Conservation (phyloP, 495 filamentous ascomycete genomes). For the Neurospora sp. region DNA sequence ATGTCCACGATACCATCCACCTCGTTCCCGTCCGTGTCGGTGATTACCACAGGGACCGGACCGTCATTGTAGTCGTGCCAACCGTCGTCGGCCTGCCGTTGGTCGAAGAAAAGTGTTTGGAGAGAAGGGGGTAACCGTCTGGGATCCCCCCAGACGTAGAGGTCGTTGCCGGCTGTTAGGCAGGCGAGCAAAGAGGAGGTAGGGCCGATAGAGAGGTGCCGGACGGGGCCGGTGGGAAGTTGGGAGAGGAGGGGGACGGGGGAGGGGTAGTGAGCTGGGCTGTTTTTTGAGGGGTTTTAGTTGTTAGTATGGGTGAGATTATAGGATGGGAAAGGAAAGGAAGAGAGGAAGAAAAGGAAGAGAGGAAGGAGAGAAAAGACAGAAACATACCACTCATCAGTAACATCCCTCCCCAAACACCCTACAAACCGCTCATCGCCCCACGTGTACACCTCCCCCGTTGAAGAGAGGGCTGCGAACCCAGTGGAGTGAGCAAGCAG, state of each 20-base stretch:
- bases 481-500: slow-evolving; percentile 40
- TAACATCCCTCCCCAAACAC: slow-evolving; percentile 36
- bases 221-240: slow-evolving; percentile 39
- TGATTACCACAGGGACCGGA: slow-evolving; percentile 27
- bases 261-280: slow-evolving; percentile 32
- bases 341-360: not conserved
- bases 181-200: slow-evolving; percentile 46
- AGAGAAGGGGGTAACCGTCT: slow-evolving; percentile 1
- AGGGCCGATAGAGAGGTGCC: slow-evolving; percentile 38
- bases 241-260: slow-evolving; percentile 38
- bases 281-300: slow-evolving; percentile 1
- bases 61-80: slow-evolving; percentile 10
- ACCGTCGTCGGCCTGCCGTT: not conserved
- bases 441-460: slow-evolving; percentile 47
- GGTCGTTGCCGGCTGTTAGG: slow-evolving; percentile 44
- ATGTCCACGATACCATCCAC: slow-evolving; percentile 40
- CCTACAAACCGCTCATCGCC: slow-evolving; percentile 46
- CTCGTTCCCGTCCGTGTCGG: slow-evolving; percentile 7
- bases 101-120: not conserved
- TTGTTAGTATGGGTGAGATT: not conserved
- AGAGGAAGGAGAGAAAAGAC: not conserved
- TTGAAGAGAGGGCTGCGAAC: slow-evolving; percentile 40
- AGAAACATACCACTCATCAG: slow-evolving; percentile 1
- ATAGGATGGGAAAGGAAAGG: not conserved
- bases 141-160: slow-evolving; percentile 54